phyloP scores from a whole-genome alignment of 2,329 filamentous ascomycete species.

The Epicoccum sorghinum region DNA sequence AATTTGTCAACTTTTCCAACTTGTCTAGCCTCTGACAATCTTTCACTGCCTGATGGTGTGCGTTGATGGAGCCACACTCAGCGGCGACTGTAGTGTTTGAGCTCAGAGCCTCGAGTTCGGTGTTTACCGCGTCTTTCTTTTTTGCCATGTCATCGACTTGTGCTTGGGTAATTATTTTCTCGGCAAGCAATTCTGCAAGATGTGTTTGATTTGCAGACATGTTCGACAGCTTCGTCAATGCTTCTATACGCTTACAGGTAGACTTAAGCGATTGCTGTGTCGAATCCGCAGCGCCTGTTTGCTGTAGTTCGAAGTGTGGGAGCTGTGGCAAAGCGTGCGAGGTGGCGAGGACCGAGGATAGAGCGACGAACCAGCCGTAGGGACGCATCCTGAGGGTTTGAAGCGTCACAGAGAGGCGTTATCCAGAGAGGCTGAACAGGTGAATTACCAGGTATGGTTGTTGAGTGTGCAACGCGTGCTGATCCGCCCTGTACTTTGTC shows the following conservation, averaged over 20 bases:
- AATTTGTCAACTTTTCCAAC: slow-evolving; percentile 24
- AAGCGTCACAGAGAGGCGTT: neutral
- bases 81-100: slow-evolving; percentile 33
- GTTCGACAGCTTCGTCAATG: slow-evolving; percentile 28
- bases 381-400: neutral
- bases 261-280: neutral
- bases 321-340: slow-evolving; percentile 4
- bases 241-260: slow-evolving; percentile 30
- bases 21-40: slow-evolving; percentile 30
- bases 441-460: neutral
- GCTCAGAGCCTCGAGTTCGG: slow-evolving; percentile 28
- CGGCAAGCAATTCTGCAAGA: slow-evolving; percentile 27
- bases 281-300: slow-evolving; percentile 1
- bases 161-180: slow-evolving; percentile 29
- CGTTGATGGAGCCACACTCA: slow-evolving; percentile 31
- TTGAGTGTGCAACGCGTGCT: no score
- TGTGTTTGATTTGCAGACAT: slow-evolving; percentile 35
- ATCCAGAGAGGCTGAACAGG: neutral
- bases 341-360: neutral
- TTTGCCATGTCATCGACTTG: slow-evolving; percentile 29
- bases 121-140: slow-evolving; percentile 26
- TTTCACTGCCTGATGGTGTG: slow-evolving; percentile 24
- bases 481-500: no score
- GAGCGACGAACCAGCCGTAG: slow-evolving; percentile 1
- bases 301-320: slow-evolving; percentile 12